Conservation (phyloP, 148 eudicot genomes). For the Rheum nobile region DNA sequence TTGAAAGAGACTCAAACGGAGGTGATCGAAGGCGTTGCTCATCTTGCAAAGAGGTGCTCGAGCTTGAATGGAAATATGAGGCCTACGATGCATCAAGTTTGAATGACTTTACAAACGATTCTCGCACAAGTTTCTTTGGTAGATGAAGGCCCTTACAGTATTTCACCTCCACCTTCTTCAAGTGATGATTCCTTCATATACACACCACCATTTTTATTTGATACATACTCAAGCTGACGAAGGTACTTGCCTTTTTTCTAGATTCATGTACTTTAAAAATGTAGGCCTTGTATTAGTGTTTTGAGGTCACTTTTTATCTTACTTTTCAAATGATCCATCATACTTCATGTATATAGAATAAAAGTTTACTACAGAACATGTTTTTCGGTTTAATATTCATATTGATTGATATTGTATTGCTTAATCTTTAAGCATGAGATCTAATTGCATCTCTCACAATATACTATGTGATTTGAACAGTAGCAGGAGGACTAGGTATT, state of each 20-base stretch:
- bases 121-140: background rate
- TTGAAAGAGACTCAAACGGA: background rate
- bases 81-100: background rate
- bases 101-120: background rate
- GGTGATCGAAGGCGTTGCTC: background rate
- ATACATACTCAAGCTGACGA: background rate
- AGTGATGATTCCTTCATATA: background rate
- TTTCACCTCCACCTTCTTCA: background rate
- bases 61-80: background rate
- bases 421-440: too few species aligned
- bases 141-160: background rate
- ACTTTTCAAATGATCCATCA: background rate
- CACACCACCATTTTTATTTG: background rate
- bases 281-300: background rate
- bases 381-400: background rate
- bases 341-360: background rate
- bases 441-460: too few species aligned
- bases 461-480: too few species aligned
- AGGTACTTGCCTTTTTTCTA: background rate
- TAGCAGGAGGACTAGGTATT: too few species aligned
- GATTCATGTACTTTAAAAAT: background rate
- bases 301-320: background rate
- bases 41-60: slow-evolving; percentile 2
- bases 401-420: too few species aligned
- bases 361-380: background rate